Base-by-base conservation (phyloP, 2,329 filamentous ascomycete genomes). In the Neonectria magnoliae region DNA sequence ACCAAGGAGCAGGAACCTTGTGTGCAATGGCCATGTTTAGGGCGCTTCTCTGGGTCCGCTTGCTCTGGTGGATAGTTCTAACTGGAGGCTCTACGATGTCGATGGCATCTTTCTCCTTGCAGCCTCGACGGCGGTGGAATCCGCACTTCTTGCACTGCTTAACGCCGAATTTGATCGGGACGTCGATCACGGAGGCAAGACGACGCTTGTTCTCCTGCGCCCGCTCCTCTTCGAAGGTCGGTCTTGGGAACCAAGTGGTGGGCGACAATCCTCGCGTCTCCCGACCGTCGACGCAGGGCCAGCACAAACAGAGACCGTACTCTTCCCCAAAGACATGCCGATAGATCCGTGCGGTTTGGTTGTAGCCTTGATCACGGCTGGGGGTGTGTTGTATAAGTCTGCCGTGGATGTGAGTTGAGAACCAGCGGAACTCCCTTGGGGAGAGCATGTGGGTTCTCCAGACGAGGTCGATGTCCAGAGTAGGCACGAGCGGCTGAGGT, bases 401-500 rank as follows among this genome's bases (percentile, higher is more conserved):
- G 18, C 54, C 60, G n/a, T 59, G 31, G 41, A 51, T 56, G 6
- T 33, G 11, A n/a, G 27, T 31, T 7, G 57, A 70, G 52, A 70
- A 69, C 29, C 22, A 16, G 4, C 25, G 59, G 33, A 65, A 66
- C 27, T 64, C 61, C n/a, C 20, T 22, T 4, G 62, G 65, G 1
- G 31, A 52, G n/a, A 71, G 65, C 55, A 64, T 62, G 25, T 73
- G 70, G 10, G 68, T 71, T 57, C 65, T 69, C 62, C 58, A 71
- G 14, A 67, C 65, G 18, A 71, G 58, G 13, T 73, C 63, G 14
- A 71, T 64, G 51, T 68, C 68, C 16, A 73, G 38, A 31, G 22
- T 22, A 48, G 70, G 65, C 2, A 64, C 33, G 4, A 64, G 53
- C 4, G 2, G 11, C 4, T 42, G 38, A 4, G 18, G 3, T 1